These are phyloP conservation scores for Stagonosporopsis rhizophila DNA, from an alignment of 2,329 filamentous ascomycete species.

Conservation along the genomic window DNA sequence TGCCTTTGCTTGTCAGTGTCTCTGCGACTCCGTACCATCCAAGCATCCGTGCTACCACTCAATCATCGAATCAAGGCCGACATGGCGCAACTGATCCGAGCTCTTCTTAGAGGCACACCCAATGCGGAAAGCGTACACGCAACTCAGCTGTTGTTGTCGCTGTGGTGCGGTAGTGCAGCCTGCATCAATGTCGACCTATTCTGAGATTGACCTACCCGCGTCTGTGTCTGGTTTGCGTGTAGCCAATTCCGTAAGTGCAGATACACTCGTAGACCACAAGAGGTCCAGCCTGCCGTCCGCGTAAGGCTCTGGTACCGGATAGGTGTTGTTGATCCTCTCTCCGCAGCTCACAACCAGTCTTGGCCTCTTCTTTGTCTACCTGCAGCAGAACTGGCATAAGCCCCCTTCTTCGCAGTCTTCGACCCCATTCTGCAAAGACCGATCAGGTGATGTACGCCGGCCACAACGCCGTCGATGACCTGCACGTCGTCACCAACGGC, in stretches of 20 bases:
- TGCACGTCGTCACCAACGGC: slow-evolving; percentile 56
- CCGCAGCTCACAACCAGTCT: slow-evolving; percentile 35
- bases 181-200: neutral
- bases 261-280: neutral
- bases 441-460: slow-evolving; percentile 56
- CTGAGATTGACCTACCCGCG: neutral
- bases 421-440: slow-evolving; percentile 56
- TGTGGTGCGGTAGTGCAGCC: neutral
- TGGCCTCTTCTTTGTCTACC: slow-evolving; percentile 43
- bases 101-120: neutral
- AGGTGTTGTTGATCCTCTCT: neutral
- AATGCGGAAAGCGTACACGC: neutral
- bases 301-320: neutral
- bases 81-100: neutral
- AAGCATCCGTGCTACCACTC: neutral
- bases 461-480: slow-evolving; percentile 61
- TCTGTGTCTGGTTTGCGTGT: neutral
- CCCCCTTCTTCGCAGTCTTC: slow-evolving; percentile 55
- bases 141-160: neutral
- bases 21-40: neutral
- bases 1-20: neutral
- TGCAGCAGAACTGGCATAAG: slow-evolving; percentile 50
- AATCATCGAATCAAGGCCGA: too few relatives aligned
- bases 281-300: too few relatives aligned
- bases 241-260: neutral